Conservation (phyloP, 129 eudicot genomes). For the Smallanthus sonchifolius region DNA sequence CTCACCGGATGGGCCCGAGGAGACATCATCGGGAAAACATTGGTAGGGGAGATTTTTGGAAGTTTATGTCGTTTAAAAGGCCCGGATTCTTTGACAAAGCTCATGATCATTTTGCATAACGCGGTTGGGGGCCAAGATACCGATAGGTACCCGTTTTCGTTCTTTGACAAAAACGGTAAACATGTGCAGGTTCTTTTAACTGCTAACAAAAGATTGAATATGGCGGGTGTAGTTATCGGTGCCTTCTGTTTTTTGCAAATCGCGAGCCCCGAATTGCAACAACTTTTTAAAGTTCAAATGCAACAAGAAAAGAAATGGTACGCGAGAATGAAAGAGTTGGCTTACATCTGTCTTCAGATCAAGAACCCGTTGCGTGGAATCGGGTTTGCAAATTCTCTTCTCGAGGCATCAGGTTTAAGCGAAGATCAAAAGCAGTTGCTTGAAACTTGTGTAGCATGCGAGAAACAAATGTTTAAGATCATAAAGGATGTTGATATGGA, state of each 20-base stretch:
- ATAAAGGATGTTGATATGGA: slow-evolving; percentile 69
- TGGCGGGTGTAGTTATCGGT: slow-evolving; percentile 56
- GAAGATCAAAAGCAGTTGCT: slow-evolving; percentile 69
- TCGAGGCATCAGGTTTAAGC: slow-evolving; percentile 56
- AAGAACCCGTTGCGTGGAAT: slow-evolving; percentile 72
- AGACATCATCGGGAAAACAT: slow-evolving; percentile 63
- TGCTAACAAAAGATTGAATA: slow-evolving; percentile 70
- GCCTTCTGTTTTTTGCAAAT: slow-evolving; percentile 90
- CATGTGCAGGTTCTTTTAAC: slow-evolving; percentile 78
- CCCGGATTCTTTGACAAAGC: slow-evolving; percentile 74
- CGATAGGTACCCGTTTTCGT: slow-evolving; percentile 66
- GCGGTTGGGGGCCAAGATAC: slow-evolving; percentile 74
- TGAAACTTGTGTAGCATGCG: slow-evolving; percentile 66
- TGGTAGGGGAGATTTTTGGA: slow-evolving; percentile 94
- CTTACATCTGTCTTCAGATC: slow-evolving; percentile 70
- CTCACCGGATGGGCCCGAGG: slow-evolving; percentile 77
- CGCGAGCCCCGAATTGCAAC: slow-evolving; percentile 74
- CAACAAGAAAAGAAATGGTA: slow-evolving; percentile 54
- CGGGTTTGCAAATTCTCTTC: slow-evolving; percentile 56
- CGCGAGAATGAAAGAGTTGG: slow-evolving; percentile 69
- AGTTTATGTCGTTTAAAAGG: slow-evolving; percentile 71
- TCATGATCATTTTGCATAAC: slow-evolving; percentile 82
- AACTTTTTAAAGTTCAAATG: slow-evolving; percentile 51
- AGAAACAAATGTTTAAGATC: slow-evolving; percentile 75
- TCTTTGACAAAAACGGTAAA: slow-evolving; percentile 64